A percentile compares a stretch with the other conserved stretches of the same genome.
These are phyloP conservation scores for Epichloe sibirici DNA, from an alignment of 2,329 filamentous ascomycete species.

Conservation along the genomic window DNA sequence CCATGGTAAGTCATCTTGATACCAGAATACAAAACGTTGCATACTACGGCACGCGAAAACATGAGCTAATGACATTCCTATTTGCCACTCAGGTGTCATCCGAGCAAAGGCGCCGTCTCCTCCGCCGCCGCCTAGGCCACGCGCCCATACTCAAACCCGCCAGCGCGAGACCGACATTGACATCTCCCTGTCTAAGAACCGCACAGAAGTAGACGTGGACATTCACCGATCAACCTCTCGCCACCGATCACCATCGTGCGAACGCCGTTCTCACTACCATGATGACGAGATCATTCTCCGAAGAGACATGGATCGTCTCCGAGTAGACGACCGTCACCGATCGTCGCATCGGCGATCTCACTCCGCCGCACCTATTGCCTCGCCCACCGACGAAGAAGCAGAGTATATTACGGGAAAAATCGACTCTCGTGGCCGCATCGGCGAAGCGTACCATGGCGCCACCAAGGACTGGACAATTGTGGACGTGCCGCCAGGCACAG, in stretches of 20 bases:
- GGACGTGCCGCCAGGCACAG: slow-evolving; percentile 73
- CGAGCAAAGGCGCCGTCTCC: slow-evolving; percentile 30
- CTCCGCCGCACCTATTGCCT: slow-evolving; percentile 33
- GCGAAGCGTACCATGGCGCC: slow-evolving; percentile 62
- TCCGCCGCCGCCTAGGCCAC: slow-evolving; percentile 33
- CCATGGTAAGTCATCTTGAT: slow-evolving; percentile 48
- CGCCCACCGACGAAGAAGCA: slow-evolving; percentile 44
- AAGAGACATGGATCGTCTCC: slow-evolving; percentile 37
- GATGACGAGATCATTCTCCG: slow-evolving; percentile 60
- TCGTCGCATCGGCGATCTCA: slow-evolving; percentile 34
- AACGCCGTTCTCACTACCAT: slow-evolving; percentile 28
- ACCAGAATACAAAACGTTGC: neutral
- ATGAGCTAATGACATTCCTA: neutral
- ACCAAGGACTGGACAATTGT: slow-evolving; percentile 72
- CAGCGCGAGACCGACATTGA: slow-evolving; percentile 43
- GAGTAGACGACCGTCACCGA: slow-evolving; percentile 28
- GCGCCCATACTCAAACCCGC: slow-evolving; percentile 21
- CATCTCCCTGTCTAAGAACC: slow-evolving; percentile 40
- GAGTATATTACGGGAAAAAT: slow-evolving; percentile 46
- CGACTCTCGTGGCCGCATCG: slow-evolving; percentile 50
- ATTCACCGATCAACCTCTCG: slow-evolving; percentile 30
- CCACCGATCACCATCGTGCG: slow-evolving; percentile 22
- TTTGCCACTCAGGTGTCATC: slow-evolving; percentile 29
- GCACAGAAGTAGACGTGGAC: slow-evolving; percentile 49
- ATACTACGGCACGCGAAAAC: neutral